phyloP scores from a whole-genome alignment of 305 asterid species.

The Fraxinus paxiana region DNA sequence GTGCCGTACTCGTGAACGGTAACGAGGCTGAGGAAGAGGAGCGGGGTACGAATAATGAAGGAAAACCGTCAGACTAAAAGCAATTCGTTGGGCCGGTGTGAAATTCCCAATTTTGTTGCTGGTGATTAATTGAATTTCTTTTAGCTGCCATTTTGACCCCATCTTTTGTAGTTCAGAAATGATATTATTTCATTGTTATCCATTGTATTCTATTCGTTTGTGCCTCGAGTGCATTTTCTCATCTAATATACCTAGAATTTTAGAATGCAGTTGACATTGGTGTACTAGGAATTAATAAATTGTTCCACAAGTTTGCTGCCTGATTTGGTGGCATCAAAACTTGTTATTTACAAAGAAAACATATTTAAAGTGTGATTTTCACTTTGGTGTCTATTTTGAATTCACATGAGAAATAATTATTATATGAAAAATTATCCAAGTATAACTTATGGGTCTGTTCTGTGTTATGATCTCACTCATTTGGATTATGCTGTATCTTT shows the following conservation, averaged over 20 bases:
- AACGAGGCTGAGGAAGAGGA: conserved; percentile 87
- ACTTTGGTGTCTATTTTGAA: neutral
- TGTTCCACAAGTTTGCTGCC: conserved; percentile 15
- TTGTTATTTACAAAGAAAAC: conserved; percentile 13
- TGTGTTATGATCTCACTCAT: neutral
- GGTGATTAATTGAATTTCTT: conserved; percentile 77
- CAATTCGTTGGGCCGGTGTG: conserved; percentile 72
- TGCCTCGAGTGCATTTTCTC: conserved; percentile 23
- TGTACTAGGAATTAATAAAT: conserved; percentile 26
- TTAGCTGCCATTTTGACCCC: conserved; percentile 34
- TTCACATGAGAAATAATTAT: neutral
- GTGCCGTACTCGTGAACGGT: conserved; percentile 75
- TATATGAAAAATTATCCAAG: neutral
- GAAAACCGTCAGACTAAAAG: conserved; percentile 84
- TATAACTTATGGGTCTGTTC: neutral
- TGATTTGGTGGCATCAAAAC: conserved; percentile 38
- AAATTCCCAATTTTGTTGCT: conserved; percentile 64
- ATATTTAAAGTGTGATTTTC: neutral
- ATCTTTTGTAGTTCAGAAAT: conserved; percentile 31
- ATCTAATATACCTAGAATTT: conserved; percentile 20
- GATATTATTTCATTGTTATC: conserved; percentile 15
- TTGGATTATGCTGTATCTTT: conserved; percentile 8
- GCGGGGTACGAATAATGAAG: conserved; percentile 87
- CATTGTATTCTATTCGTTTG: conserved; percentile 25
- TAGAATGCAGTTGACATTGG: conserved; percentile 20